phyloP scores from a whole-genome alignment of 306 rosid genomes.

The Quercus bicolor region DNA sequence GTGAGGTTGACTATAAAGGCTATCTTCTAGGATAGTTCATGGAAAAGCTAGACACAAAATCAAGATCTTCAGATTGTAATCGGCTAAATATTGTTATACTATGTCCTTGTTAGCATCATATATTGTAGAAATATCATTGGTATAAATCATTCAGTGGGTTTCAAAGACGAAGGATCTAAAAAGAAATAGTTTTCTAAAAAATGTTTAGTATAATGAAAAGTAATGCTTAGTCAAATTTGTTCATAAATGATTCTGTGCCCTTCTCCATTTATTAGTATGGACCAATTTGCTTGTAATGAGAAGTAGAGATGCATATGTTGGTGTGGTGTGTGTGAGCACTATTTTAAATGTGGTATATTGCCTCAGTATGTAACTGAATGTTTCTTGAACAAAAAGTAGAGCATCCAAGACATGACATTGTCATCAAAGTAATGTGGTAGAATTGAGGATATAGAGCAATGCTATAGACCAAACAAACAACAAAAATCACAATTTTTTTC shows the following conservation, averaged over 20 bases:
- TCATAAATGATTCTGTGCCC: background rate
- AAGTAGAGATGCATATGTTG: background rate
- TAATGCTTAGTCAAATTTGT: background rate
- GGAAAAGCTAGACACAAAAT: background rate
- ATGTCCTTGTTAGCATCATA: background rate
- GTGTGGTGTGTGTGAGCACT: too few relatives aligned
- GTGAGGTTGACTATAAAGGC: background rate
- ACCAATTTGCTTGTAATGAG: background rate
- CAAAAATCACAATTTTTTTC: background rate
- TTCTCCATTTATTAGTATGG: slow-evolving; percentile 3
- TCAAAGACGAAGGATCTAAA: background rate
- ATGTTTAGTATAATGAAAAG: slow-evolving; percentile 3
- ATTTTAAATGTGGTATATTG: too few relatives aligned
- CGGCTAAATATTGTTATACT: background rate
- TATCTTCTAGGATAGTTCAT: background rate
- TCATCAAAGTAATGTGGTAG: background rate
- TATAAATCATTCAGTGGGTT: too few relatives aligned
- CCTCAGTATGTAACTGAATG: too few relatives aligned
- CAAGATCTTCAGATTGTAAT: background rate
- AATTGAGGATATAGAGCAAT: background rate
- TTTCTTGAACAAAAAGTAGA: too few relatives aligned
- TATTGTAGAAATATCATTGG: background rate
- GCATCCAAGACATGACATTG: background rate
- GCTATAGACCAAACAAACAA: background rate
- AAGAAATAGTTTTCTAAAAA: slow-evolving; percentile 4